phyloP scores from a whole-genome alignment of 345 rosid species.

The Eucalyptus pauciflora region DNA sequence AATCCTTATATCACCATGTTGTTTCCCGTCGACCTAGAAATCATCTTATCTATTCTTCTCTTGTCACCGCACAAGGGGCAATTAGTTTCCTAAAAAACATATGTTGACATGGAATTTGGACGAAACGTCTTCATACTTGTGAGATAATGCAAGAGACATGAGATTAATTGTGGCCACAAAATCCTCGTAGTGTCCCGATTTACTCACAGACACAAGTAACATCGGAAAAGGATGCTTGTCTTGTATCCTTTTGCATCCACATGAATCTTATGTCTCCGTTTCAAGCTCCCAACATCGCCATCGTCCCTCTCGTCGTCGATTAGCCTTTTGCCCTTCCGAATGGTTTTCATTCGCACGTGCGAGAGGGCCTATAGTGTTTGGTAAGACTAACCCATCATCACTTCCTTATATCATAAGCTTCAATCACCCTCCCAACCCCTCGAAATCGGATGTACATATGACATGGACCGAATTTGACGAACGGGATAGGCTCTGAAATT shows the following conservation, averaged over 20 bases:
- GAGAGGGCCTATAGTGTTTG: background rate
- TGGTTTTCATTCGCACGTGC: background rate
- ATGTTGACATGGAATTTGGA: background rate
- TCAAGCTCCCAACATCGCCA: background rate
- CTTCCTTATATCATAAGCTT: background rate
- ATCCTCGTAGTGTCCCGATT: background rate
- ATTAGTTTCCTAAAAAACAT: background rate
- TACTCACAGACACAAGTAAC: background rate
- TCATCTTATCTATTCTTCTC: background rate
- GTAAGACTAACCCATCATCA: background rate
- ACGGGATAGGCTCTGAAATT: background rate
- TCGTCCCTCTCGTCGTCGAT: background rate
- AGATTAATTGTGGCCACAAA: background rate
- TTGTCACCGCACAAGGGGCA: background rate
- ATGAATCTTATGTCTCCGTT: background rate
- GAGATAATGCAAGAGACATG: background rate
- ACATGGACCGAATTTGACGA: background rate
- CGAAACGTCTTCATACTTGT: background rate
- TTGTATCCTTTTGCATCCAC: background rate
- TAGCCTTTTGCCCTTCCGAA: background rate
- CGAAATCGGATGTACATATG: background rate
- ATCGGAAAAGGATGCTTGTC: background rate
- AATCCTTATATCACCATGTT: background rate
- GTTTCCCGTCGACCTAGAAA: background rate
- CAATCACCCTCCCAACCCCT: background rate